phyloP scores from a whole-genome alignment of 768 basidiomycete species.

The Hericium alpestre region DNA sequence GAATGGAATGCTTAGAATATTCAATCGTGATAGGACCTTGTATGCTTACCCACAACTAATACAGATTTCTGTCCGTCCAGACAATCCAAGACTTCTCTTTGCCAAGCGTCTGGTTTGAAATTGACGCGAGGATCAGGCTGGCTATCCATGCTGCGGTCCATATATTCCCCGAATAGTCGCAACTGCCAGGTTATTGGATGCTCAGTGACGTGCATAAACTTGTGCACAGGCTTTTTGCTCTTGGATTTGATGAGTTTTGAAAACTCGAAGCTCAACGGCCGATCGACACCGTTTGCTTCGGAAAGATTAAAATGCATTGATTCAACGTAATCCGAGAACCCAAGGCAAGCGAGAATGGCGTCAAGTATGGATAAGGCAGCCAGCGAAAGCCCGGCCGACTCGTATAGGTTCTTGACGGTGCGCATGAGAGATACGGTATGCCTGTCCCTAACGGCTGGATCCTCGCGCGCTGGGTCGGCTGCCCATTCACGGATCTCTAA shows the following conservation, averaged over 20 bases:
- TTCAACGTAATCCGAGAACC: conserved; percentile 32
- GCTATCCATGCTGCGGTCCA: conserved; percentile 66
- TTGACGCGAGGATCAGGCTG: conserved; percentile 43
- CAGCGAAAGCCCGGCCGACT: conserved; percentile 26
- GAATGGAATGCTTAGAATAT: neutral
- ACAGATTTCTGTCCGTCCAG: conserved; percentile 48
- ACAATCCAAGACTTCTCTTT: conserved; percentile 51
- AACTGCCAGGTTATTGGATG: conserved; percentile 57
- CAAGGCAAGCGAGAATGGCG: conserved; percentile 32
- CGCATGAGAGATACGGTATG: conserved; percentile 38
- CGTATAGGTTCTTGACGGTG: conserved; percentile 34
- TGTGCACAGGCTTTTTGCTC: conserved; percentile 27
- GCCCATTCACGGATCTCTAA: conserved; percentile 45
- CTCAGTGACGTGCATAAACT: conserved; percentile 47
- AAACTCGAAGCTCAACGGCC: conserved; percentile 38
- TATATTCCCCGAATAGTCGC: conserved; percentile 56
- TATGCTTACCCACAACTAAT: conserved; percentile 49
- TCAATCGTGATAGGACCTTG: neutral
- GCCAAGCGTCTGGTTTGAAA: conserved; percentile 67
- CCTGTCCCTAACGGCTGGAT: conserved; percentile 30
- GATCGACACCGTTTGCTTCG: conserved; percentile 13
- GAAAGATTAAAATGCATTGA: conserved; percentile 14
- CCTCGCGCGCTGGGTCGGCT: conserved; percentile 29
- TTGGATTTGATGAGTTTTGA: conserved; percentile 43
- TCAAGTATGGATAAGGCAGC: conserved; percentile 26